Conservation (phyloP, 768 basidiomycete genomes). For the Kondoa subrosea region DNA sequence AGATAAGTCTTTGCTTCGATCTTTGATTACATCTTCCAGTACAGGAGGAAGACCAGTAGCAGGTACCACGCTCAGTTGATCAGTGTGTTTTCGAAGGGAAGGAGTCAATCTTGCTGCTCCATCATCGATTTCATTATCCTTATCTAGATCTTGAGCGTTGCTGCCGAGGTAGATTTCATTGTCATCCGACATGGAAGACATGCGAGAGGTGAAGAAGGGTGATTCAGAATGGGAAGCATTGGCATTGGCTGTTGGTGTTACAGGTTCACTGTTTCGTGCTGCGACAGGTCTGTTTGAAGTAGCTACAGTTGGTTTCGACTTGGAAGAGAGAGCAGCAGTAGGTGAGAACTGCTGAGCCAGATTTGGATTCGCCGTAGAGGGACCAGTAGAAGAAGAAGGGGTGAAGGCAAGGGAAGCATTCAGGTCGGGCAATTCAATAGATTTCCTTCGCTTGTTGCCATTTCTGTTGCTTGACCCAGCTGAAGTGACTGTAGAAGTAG, state of each 20-base stretch:
- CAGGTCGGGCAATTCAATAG: conserved; percentile 8
- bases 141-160: not conserved
- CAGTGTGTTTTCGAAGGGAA: not conserved
- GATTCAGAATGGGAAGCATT: not conserved
- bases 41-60: not conserved
- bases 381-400: not conserved
- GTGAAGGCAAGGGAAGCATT: not conserved
- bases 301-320: not conserved
- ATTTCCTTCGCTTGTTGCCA: not conserved
- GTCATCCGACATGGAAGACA: not conserved
- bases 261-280: not conserved
- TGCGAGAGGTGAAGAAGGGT: not conserved
- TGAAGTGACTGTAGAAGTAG: not conserved
- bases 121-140: not conserved
- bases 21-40: not conserved
- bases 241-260: not conserved
- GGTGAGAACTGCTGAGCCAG: not conserved
- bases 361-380: not conserved
- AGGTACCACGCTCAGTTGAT: not conserved
- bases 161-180: not conserved
- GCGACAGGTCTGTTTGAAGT: not conserved
- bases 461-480: not conserved
- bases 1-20: not conserved
- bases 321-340: not conserved
- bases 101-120: not conserved